These are phyloP conservation scores for Beauveria sp. DNA, from an alignment of 2,329 filamentous ascomycete genomes.

Conservation along the genomic window DNA sequence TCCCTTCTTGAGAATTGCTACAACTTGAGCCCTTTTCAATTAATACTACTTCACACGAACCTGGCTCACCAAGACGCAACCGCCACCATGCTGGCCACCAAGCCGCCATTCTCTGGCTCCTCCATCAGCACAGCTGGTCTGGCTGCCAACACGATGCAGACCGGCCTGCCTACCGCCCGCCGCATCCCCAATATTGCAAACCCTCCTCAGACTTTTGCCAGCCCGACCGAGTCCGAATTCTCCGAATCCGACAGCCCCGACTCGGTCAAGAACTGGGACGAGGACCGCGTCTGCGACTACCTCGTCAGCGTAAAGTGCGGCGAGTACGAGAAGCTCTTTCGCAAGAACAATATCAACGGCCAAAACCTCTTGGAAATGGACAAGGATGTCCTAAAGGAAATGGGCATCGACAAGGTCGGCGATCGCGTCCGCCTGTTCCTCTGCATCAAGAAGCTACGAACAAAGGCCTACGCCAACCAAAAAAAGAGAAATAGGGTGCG, in stretches of 20 bases:
- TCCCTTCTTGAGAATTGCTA: neutral
- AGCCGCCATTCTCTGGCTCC: constrained; percentile 58
- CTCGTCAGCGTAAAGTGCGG: constrained; percentile 84
- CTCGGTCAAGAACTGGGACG: constrained; percentile 79
- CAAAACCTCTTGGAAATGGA: constrained; percentile 96
- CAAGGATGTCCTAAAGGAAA: constrained; percentile 91
- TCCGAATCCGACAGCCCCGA: constrained; percentile 73
- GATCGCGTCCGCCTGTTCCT: constrained; percentile 88
- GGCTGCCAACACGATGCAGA: constrained; percentile 36
- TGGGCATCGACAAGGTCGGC: constrained; percentile 96
- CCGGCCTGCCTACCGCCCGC: constrained; percentile 43
- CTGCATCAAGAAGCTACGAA: constrained; percentile 75
- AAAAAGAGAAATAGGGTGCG: constrained; percentile 81
- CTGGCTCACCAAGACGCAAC: neutral
- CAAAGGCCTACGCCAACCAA: constrained; percentile 66
- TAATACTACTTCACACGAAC: neutral
- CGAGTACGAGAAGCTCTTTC: constrained; percentile 86
- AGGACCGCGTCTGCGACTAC: constrained; percentile 87
- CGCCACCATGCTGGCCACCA: constrained; percentile 63
- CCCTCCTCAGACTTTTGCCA: constrained; percentile 56
- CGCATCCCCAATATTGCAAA: constrained; percentile 42
- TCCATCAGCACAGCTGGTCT: constrained; percentile 40
- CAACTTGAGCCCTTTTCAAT: neutral
- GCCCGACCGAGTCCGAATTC: constrained; percentile 88
- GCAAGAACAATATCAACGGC: constrained; percentile 93